These are phyloP conservation scores for Cryptosporidium canis DNA, from an alignment of 169 alveolate species.

Conservation along the genomic window DNA sequence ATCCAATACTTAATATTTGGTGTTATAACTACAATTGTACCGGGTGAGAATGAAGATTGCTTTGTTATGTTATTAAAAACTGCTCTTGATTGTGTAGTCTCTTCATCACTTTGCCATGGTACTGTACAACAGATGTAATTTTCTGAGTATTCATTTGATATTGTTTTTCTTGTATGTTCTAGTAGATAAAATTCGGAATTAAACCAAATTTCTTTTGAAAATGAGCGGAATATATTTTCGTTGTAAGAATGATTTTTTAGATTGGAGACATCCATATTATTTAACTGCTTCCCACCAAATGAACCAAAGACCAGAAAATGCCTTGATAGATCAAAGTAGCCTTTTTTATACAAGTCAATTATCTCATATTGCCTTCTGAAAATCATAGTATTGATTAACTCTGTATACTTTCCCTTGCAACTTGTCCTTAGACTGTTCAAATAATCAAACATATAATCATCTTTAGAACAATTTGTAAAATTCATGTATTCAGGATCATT, in stretches of 20 bases:
- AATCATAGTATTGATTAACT: neutral
- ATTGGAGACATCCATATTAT: neutral
- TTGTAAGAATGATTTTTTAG: neutral
- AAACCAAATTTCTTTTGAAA: slow-evolving; percentile 22
- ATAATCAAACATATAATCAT: neutral
- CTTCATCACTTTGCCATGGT: neutral
- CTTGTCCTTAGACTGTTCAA: neutral
- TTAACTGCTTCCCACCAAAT: neutral
- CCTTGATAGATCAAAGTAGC: neutral
- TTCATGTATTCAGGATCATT: neutral
- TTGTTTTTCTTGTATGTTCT: neutral
- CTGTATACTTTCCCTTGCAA: neutral
- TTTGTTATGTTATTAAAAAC: neutral
- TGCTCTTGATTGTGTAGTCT: neutral
- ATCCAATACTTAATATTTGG: slow-evolving; percentile 25
- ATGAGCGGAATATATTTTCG: neutral
- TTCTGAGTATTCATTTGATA: neutral
- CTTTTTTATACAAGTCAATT: neutral
- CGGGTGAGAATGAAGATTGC: neutral
- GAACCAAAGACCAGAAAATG: slow-evolving; percentile 12
- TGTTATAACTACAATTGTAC: slow-evolving; percentile 9
- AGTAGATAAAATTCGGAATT: neutral
- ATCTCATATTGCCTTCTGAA: neutral
- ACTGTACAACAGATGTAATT: neutral
- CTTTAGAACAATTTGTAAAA: neutral